phyloP scores from a whole-genome alignment of 805 yeast genomes.

The Priceomyces fermenticarens region DNA sequence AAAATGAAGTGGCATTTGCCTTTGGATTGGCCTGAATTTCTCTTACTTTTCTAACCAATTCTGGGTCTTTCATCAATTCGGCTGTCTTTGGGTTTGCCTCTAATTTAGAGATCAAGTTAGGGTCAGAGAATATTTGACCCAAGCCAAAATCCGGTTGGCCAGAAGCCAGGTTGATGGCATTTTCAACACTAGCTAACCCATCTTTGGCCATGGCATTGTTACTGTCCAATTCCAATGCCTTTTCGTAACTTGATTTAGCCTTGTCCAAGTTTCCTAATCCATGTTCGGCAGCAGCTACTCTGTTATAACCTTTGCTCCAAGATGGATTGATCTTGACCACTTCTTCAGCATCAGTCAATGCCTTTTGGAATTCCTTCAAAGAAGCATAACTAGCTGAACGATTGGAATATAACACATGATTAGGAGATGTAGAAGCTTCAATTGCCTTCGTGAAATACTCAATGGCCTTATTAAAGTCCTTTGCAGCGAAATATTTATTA shows the following conservation, averaged over 20 bases:
- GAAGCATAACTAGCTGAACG: conserved; percentile 92
- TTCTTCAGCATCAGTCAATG: conserved; percentile 80
- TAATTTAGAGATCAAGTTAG: conserved; percentile 71
- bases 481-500: conserved; percentile 86
- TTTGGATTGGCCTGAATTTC: conserved; percentile 69
- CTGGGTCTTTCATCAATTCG: conserved; percentile 83
- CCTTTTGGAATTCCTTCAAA: conserved; percentile 65
- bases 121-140: conserved; percentile 76
- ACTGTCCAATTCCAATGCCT: conserved; percentile 80
- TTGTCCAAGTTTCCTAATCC: conserved; percentile 82
- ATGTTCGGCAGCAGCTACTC: conserved; percentile 89
- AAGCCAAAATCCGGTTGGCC: conserved; percentile 71
- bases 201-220: conserved; percentile 80
- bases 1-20: conserved; percentile 64
- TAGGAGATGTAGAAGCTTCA: conserved; percentile 74
- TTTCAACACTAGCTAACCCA: conserved; percentile 71
- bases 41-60: conserved; percentile 65
- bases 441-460: conserved; percentile 84
- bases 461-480: conserved; percentile 77
- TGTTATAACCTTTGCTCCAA: conserved; percentile 95
- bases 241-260: conserved; percentile 67
- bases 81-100: conserved; percentile 83
- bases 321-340: conserved; percentile 76
- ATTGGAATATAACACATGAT: conserved; percentile 90
- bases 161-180: conserved; percentile 52